phyloP scores from a whole-genome alignment of 371 early-diverging fungal species.

The Mucor racemosus region DNA sequence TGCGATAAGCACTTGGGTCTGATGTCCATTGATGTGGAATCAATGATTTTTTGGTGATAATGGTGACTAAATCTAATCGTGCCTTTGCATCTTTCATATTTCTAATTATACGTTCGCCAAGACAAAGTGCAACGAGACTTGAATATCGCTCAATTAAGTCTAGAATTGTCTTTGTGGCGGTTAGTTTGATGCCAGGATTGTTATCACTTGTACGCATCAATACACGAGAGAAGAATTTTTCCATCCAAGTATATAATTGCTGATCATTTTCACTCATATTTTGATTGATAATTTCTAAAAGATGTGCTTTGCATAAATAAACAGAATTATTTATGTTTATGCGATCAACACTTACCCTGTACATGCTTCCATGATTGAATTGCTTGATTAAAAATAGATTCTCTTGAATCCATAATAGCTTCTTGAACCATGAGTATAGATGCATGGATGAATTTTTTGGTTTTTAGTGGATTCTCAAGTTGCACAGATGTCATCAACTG shows the following conservation, averaged over 20 bases:
- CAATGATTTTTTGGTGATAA: constrained; percentile 54
- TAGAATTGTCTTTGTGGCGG: constrained; percentile 53
- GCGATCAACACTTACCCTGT: constrained; percentile 32
- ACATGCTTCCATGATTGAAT: constrained; percentile 60
- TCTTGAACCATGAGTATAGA: constrained; percentile 61
- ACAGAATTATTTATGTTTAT: too few species aligned
- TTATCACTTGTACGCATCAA: constrained; percentile 65
- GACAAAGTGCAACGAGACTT: constrained; percentile 47
- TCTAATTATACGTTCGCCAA: constrained; percentile 41
- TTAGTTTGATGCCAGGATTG: constrained; percentile 61
- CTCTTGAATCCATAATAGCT: constrained; percentile 69
- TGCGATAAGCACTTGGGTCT: constrained; percentile 16
- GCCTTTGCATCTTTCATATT: constrained; percentile 46
- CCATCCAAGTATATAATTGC: constrained; percentile 28
- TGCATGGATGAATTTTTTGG: constrained; percentile 54
- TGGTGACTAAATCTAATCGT: constrained; percentile 58
- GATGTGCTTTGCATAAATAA: too few species aligned
- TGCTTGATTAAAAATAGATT: constrained; percentile 55
- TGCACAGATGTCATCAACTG: constrained; percentile 9
- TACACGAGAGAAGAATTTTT: constrained; percentile 56
- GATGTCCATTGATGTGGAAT: constrained; percentile 36
- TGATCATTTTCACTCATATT: neutral
- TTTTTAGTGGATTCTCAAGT: neutral
- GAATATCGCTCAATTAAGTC: constrained; percentile 57
- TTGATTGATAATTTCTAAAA: neutral